A percentile compares a stretch with the other conserved stretches of the same genome.
These are phyloP conservation scores for Pseudogymnoascus sp. DNA, from an alignment of 2,329 filamentous ascomycete species.

Conservation along the genomic window DNA sequence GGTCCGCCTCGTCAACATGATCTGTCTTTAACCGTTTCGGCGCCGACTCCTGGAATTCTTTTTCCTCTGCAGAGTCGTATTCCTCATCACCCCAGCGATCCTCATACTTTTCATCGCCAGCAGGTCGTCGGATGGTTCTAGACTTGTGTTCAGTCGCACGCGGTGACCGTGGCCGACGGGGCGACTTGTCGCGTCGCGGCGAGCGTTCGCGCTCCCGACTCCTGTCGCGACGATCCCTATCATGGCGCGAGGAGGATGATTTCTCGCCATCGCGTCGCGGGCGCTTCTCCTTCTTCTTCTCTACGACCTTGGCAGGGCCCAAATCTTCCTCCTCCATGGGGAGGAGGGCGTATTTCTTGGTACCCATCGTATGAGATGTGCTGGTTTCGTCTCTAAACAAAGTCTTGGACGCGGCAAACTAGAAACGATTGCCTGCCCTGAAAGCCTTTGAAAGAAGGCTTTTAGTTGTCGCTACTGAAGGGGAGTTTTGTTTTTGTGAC, in stretches of 20 bases:
- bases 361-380: slow-evolving; percentile 33
- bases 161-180: slow-evolving; percentile 27
- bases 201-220: slow-evolving; percentile 28
- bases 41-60: slow-evolving; percentile 59
- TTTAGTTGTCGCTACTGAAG: background rate
- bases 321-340: slow-evolving; percentile 58
- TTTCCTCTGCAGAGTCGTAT: slow-evolving; percentile 37
- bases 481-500: background rate
- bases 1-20: slow-evolving; percentile 41
- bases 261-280: slow-evolving; percentile 24
- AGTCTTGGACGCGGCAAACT: background rate
- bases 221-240: slow-evolving; percentile 33
- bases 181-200: slow-evolving; percentile 32
- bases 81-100: slow-evolving; percentile 80
- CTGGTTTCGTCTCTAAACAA: background rate
- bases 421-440: background rate
- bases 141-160: slow-evolving; percentile 35
- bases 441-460: background rate
- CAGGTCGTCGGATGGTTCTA: slow-evolving; percentile 43
- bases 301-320: slow-evolving; percentile 43
- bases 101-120: slow-evolving; percentile 55
- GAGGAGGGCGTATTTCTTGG: slow-evolving; percentile 57
- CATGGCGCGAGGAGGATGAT: slow-evolving; percentile 30
- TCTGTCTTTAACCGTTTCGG: slow-evolving; percentile 60
- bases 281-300: slow-evolving; percentile 38